phyloP scores from a whole-genome alignment of 2,329 filamentous ascomycete genomes.

The Parascedosporium putredinis region DNA sequence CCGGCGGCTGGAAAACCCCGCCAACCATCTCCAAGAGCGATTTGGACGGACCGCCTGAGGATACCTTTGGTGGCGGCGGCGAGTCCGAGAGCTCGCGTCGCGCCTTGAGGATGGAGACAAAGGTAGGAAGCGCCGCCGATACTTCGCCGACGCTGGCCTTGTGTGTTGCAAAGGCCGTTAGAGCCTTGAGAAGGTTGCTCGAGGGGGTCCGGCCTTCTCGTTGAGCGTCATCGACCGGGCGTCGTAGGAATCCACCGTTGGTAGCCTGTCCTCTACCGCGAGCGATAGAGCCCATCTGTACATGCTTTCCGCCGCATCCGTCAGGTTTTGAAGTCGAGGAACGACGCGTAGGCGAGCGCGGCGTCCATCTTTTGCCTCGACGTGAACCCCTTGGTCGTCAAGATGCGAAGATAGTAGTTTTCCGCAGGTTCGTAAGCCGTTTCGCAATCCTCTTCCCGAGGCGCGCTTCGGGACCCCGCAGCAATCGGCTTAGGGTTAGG shows the following conservation, averaged over 20 bases:
- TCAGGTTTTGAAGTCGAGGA: conserved; percentile 67
- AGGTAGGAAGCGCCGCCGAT: conserved; percentile 64
- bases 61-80: conserved; percentile 15
- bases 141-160: conserved; percentile 61
- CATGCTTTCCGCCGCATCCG: conserved; percentile 57
- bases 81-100: conserved; percentile 48
- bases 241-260: conserved; percentile 38
- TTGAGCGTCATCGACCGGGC: conserved; percentile 53
- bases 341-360: conserved; percentile 72
- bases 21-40: conserved; percentile 8
- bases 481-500: conserved; percentile 66
- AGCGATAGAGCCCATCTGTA: conserved; percentile 70
- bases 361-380: conserved; percentile 72
- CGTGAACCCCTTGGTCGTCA: conserved; percentile 71
- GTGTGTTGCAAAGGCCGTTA: conserved; percentile 71
- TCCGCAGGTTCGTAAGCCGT: conserved; percentile 61
- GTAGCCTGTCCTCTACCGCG: conserved; percentile 46
- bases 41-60: conserved; percentile 6
- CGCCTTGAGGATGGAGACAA: conserved; percentile 74
- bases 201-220: conserved; percentile 49
- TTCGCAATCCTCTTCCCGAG: conserved; percentile 66
- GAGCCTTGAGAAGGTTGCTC: conserved; percentile 62
- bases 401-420: conserved; percentile 67
- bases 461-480: conserved; percentile 49
- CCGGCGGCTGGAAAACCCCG: conserved; percentile 32